Base-by-base conservation (phyloP, 345 rosid genomes). In the Acer campestre region DNA sequence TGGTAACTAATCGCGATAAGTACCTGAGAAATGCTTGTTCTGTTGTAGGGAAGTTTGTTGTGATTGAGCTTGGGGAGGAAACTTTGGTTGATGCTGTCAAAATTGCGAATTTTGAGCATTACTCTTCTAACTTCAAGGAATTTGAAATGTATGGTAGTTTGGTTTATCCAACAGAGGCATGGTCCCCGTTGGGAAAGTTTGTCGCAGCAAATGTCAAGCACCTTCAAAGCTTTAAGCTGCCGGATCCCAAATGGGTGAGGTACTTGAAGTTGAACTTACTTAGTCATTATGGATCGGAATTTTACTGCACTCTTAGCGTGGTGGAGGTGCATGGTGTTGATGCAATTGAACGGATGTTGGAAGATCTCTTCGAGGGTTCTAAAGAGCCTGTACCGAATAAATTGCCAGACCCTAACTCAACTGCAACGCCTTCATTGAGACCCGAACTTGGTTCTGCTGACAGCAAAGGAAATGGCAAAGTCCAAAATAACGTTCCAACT, bases 331-430 rank as follows among this genome's bases (percentile, higher is more conserved):
- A 87, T 64, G 99, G 98, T 35, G 92, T 93, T 11, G 97, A 95
- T 83, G 99, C 97, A 38, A 91, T 95, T 51, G 95, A 93, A 81
- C 84, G 90, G 67, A 95, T 95, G 99, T 91, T 95, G 49, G 98
- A 95, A 83, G 99, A 95, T 89, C 91, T 95, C 64, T 85, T 92
- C 73, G 88, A 90, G 64, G 80, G 83, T 20, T 59, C 94, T 2
- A 88, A 84, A 79, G 86, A 86, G 61, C 73, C 84, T 61, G 78
- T 29, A 72, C 77, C 85, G 3, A 76, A 67, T 67, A 87, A 87
- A 78, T 77, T 80, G 62, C 75, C 63, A 58, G 79, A 80, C 68
- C 86, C 85, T 62, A 81, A 84, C 71, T 48, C 83, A 22, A 85
- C 82, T 48, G 74, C 61, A 31, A 25, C 68, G 22, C 80, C 86